Percentiles rank a stretch among this genome's conserved stretches.
Conservation (phyloP, 495 filamentous ascomycete species). For the Cudoniella acicularis region DNA sequence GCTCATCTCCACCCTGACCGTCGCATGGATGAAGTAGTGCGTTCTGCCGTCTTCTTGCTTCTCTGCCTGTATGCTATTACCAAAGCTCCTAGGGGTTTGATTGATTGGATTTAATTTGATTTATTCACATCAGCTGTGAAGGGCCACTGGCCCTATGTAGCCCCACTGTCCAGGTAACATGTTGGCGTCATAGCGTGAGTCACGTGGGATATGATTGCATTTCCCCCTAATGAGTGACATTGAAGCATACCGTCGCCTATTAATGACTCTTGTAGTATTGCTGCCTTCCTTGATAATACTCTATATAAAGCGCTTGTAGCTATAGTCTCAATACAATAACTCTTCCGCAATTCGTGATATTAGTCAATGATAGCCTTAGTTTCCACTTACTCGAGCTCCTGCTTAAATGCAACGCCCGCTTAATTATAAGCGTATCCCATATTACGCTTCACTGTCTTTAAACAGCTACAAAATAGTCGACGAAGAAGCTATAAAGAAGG, state of each 20-base stretch:
- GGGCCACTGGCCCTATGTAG: slow-evolving; percentile 2
- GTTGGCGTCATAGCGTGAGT: not conserved
- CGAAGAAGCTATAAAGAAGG: too few relatives aligned
- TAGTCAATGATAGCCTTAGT: not conserved
- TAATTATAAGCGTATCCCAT: too few relatives aligned
- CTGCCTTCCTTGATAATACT: not conserved
- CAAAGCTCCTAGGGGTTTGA: too few relatives aligned
- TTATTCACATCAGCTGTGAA: slow-evolving; percentile 1
- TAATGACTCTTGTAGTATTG: not conserved
- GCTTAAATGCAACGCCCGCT: not conserved
- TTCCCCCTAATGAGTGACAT: not conserved
- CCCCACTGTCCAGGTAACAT: not conserved
- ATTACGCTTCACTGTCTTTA: too few relatives aligned
- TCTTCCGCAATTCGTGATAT: not conserved
- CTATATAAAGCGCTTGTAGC: not conserved
- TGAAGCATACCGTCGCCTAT: not conserved
- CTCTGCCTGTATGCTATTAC: too few relatives aligned
- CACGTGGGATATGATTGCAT: not conserved
- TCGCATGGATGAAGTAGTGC: too few relatives aligned
- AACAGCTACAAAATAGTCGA: too few relatives aligned
- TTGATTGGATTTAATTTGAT: slow-evolving; percentile 4
- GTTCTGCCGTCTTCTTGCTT: too few relatives aligned
- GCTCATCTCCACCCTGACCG: too few relatives aligned
- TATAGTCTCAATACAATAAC: not conserved
- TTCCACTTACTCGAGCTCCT: not conserved